phyloP scores from a whole-genome alignment of 441 rosid species.

The Viola pubescens region DNA sequence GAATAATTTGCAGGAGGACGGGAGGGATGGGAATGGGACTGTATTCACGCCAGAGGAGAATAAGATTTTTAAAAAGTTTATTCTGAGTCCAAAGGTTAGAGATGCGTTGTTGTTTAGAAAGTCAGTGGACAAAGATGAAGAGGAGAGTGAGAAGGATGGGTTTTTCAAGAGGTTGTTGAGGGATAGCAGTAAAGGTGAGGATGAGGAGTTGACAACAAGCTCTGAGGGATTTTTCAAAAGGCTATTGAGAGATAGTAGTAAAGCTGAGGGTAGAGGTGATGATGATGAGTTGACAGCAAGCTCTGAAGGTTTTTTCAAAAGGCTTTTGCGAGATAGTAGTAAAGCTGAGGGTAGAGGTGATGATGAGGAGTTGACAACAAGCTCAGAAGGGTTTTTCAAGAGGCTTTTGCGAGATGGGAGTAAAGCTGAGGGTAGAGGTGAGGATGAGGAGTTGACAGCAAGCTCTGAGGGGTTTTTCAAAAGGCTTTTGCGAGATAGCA shows the following conservation, averaged over 20 bases:
- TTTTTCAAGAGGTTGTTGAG: slow-evolving; percentile 85
- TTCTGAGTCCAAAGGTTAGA: slow-evolving; percentile 87
- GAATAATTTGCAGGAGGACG: slow-evolving; percentile 56
- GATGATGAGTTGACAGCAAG: slow-evolving; percentile 67
- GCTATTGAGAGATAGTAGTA: slow-evolving; percentile 60
- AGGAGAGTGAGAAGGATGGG: slow-evolving; percentile 84
- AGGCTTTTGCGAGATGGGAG: slow-evolving; percentile 48
- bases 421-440: slow-evolving; percentile 32
- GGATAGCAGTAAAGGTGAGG: slow-evolving; percentile 54
- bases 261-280: slow-evolving; percentile 31
- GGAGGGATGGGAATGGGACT: slow-evolving; percentile 59
- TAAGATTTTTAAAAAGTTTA: slow-evolving; percentile 80
- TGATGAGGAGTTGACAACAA: slow-evolving; percentile 29
- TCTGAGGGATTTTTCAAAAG: slow-evolving; percentile 91
- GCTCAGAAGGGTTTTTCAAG: slow-evolving; percentile 60
- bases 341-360: slow-evolving; percentile 36
- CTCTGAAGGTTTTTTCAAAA: slow-evolving; percentile 87
- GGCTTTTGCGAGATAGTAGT: slow-evolving; percentile 59
- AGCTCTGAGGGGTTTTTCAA: slow-evolving; percentile 77
- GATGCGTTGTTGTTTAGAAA: slow-evolving; percentile 93
- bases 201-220: slow-evolving; percentile 62
- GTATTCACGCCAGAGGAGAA: slow-evolving; percentile 65
- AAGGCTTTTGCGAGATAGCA: slow-evolving; percentile 65
- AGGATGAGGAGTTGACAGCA: slow-evolving; percentile 27
- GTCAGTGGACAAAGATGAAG: slow-evolving; percentile 86